These are phyloP conservation scores for Claviceps cyperi DNA, from an alignment of 2,329 filamentous ascomycete genomes.

Conservation along the genomic window DNA sequence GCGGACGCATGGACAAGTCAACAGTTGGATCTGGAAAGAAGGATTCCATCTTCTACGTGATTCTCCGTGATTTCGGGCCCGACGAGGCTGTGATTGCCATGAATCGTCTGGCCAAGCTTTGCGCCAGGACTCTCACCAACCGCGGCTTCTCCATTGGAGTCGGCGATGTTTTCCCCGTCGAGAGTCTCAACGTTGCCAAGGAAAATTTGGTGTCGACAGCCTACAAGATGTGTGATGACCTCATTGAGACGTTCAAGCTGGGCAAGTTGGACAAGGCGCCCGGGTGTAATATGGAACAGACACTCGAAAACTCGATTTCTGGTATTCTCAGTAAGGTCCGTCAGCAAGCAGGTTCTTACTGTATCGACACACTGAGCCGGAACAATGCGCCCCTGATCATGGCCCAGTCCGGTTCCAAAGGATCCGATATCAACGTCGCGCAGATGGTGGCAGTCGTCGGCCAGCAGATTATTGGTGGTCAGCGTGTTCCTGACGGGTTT, in stretches of 20 bases:
- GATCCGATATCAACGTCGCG: slow-evolving; percentile 93
- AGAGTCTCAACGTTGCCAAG: slow-evolving; percentile 56
- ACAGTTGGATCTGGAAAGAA: slow-evolving; percentile 97
- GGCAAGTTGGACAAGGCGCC: slow-evolving; percentile 75
- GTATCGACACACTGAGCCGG: slow-evolving; percentile 76
- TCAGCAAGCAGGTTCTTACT: slow-evolving; percentile 79
- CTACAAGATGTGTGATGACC: slow-evolving; percentile 66
- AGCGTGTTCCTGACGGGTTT: slow-evolving; percentile 89
- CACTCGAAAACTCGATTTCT: slow-evolving; percentile 78
- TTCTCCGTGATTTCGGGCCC: slow-evolving; percentile 86
- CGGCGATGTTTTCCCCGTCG: slow-evolving; percentile 79
- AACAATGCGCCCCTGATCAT: slow-evolving; percentile 92
- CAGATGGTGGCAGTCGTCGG: slow-evolving; percentile 98
- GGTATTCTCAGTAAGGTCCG: slow-evolving; percentile 86
- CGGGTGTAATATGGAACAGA: slow-evolving; percentile 83
- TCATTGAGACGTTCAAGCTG: slow-evolving; percentile 66
- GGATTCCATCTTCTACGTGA: slow-evolving; percentile 92
- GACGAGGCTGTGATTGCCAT: slow-evolving; percentile 80
- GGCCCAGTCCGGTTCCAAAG: slow-evolving; percentile 95
- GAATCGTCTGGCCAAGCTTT: slow-evolving; percentile 86
- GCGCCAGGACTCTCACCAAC: slow-evolving; percentile 75
- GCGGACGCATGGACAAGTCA: slow-evolving; percentile 92
- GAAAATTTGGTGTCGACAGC: slow-evolving; percentile 61
- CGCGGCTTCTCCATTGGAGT: slow-evolving; percentile 94
- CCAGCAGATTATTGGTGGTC: slow-evolving; percentile 91